phyloP scores from a whole-genome alignment of 345 rosid genomes.

The Capsella bursapastoris region DNA sequence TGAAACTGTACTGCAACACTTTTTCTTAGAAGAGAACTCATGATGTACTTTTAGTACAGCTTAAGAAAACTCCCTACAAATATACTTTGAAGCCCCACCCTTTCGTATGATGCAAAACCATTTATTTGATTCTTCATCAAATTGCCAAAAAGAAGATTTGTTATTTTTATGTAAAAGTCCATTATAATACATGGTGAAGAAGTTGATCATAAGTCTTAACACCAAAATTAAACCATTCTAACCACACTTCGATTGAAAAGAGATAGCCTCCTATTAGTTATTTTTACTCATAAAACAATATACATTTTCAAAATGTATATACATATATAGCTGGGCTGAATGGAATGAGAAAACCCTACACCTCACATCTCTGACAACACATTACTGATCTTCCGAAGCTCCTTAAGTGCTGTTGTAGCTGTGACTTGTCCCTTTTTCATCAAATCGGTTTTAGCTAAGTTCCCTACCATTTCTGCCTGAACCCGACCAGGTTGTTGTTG shows the following conservation, averaged over 20 bases:
- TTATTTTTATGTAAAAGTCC: too few relatives aligned
- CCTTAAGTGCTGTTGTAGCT: slow-evolving; percentile 71
- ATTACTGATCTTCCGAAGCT: slow-evolving; percentile 89
- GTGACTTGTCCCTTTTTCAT: slow-evolving; percentile 78
- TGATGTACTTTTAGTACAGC: too few relatives aligned
- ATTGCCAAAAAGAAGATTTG: too few relatives aligned
- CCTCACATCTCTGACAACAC: slow-evolving; percentile 73
- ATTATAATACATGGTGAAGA: too few relatives aligned
- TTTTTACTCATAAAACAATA: slow-evolving; percentile 50
- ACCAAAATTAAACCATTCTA: too few relatives aligned
- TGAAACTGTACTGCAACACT: too few relatives aligned
- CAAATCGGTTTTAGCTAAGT: slow-evolving; percentile 59
- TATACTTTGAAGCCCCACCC: too few relatives aligned
- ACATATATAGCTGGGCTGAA: background rate
- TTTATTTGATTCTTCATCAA: too few relatives aligned
- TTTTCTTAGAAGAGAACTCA: too few relatives aligned
- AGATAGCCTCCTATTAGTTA: background rate
- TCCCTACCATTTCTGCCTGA: slow-evolving; percentile 58
- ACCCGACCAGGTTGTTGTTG: slow-evolving; percentile 73
- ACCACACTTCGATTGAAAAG: background rate
- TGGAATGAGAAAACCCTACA: slow-evolving; percentile 1
- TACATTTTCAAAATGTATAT: slow-evolving; percentile 49
- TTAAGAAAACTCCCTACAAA: too few relatives aligned
- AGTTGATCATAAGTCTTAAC: too few relatives aligned
- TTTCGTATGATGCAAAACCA: too few relatives aligned